Percentiles rank a stretch among this genome's conserved stretches.
Evolutionary conservation across 2,329 filamentous ascomycete species (phyloP).

Genomic region (Cercospora sp.): DNA sequence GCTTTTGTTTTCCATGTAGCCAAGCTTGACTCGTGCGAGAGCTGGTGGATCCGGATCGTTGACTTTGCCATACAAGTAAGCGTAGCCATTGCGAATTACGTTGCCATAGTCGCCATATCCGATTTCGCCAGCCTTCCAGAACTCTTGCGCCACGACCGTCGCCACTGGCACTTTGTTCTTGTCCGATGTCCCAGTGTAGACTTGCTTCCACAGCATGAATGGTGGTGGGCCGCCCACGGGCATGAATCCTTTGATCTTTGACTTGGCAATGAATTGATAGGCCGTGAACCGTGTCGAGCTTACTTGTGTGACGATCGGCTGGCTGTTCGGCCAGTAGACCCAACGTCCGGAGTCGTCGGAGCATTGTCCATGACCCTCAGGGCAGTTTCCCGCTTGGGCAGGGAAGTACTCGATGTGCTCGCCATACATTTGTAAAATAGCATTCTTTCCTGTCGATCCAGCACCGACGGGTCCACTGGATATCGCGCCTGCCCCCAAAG

Average conservation of each 20-base stretch:
- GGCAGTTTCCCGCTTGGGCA: slow-evolving; percentile 13
- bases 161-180: slow-evolving; percentile 23
- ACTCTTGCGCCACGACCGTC: slow-evolving; percentile 20
- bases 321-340: slow-evolving; percentile 28
- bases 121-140: slow-evolving; percentile 26
- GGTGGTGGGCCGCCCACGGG: slow-evolving; percentile 13
- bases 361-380: slow-evolving; percentile 18
- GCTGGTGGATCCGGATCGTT: slow-evolving; percentile 12
- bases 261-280: slow-evolving; percentile 27
- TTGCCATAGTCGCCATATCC: slow-evolving; percentile 28
- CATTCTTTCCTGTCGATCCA: slow-evolving; percentile 22
- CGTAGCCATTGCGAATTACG: slow-evolving; percentile 21
- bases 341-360: slow-evolving; percentile 21
- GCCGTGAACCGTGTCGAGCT: slow-evolving; percentile 15
- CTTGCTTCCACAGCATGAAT: slow-evolving; percentile 24
- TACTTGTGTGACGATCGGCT: slow-evolving; percentile 21
- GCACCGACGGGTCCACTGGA: slow-evolving; percentile 16
- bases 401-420: slow-evolving; percentile 22
- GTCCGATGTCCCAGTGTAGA: slow-evolving; percentile 17
- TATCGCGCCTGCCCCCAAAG: slow-evolving; percentile 8
- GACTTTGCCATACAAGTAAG: slow-evolving; percentile 28
- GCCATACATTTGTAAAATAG: slow-evolving; percentile 25
- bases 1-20: slow-evolving; percentile 20
- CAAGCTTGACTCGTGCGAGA: slow-evolving; percentile 23
- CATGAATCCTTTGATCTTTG: slow-evolving; percentile 19